phyloP scores from a whole-genome alignment of 352 stramenopile genomes.

The Thalassiosira oceanica region DNA sequence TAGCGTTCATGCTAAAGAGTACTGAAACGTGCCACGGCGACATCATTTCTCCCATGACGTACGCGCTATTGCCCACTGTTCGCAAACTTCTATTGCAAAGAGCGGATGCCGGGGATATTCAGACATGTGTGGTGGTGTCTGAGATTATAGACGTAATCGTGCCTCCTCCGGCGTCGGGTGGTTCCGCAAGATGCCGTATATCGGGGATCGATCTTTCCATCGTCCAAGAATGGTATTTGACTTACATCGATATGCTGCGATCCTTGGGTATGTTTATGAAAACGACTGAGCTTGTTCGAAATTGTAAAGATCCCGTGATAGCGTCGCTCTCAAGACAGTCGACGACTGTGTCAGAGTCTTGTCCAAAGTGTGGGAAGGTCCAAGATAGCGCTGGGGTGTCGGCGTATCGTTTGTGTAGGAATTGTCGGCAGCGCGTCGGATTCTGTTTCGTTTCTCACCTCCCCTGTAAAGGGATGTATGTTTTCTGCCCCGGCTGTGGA shows the following conservation, averaged over 20 bases:
- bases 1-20: too few relatives aligned
- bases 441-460: slow-evolving; percentile 79
- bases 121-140: slow-evolving; percentile 77
- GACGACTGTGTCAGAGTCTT: slow-evolving; percentile 78
- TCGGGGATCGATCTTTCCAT: slow-evolving; percentile 59
- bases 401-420: slow-evolving; percentile 61
- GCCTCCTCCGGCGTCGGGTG: slow-evolving; percentile 23
- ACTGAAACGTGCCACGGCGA: too few relatives aligned
- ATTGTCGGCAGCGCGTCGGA: slow-evolving; percentile 67
- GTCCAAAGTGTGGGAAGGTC: slow-evolving; percentile 70
- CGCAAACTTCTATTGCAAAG: slow-evolving; percentile 66
- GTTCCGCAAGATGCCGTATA: slow-evolving; percentile 42
- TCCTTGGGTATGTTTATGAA: slow-evolving; percentile 80
- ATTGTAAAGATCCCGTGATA: slow-evolving; percentile 72
- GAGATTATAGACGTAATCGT: slow-evolving; percentile 76
- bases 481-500: slow-evolving; percentile 74
- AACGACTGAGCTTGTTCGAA: slow-evolving; percentile 65
- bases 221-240: slow-evolving; percentile 80
- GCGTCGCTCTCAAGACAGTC: slow-evolving; percentile 75
- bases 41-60: slow-evolving; percentile 62
- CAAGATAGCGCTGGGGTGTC: slow-evolving; percentile 19
- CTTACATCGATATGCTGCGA: slow-evolving; percentile 79
- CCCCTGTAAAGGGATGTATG: slow-evolving; percentile 77
- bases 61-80: slow-evolving; percentile 65
- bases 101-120: slow-evolving; percentile 76